phyloP scores from a whole-genome alignment of 208 protist species.

The Novymonas esmeraldas region DNA sequence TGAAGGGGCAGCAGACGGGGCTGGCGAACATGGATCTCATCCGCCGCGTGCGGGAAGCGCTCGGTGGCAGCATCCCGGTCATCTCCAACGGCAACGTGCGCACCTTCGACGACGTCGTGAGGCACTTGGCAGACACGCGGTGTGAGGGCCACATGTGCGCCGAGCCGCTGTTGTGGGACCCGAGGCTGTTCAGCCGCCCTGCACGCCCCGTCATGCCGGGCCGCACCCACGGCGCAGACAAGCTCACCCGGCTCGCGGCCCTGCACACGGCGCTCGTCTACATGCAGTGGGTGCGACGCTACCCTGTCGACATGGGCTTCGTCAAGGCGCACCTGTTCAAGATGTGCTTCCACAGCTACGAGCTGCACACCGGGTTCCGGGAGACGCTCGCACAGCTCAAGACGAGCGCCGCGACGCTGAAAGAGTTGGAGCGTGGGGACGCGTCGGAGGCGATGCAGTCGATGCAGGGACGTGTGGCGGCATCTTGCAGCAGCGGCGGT shows the following conservation, averaged over 20 bases:
- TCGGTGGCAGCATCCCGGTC: constrained; percentile 68
- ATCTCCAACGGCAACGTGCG: constrained; percentile 92
- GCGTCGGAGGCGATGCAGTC: not conserved
- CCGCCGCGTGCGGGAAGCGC: constrained; percentile 40
- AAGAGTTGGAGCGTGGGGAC: constrained; percentile 1
- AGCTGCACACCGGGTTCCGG: constrained; percentile 53
- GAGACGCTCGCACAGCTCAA: constrained; percentile 45
- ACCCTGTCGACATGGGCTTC: constrained; percentile 67
- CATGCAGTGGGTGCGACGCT: constrained; percentile 49
- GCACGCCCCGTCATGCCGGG: constrained; percentile 39
- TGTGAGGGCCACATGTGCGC: constrained; percentile 91
- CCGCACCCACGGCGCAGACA: constrained; percentile 33
- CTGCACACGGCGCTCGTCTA: constrained; percentile 62
- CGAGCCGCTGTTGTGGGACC: constrained; percentile 88
- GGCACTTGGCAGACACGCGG: constrained; percentile 42
- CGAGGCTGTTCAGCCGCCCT: constrained; percentile 63
- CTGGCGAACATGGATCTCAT: constrained; percentile 79
- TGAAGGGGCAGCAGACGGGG: constrained; percentile 79
- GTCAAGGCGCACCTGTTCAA: constrained; percentile 91
- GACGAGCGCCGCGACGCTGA: constrained; percentile 7
- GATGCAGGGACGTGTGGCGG: not conserved
- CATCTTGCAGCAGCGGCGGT: not conserved
- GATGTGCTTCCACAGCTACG: constrained; percentile 86
- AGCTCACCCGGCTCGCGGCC: constrained; percentile 49
- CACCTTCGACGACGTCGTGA: constrained; percentile 64